A percentile compares a stretch with the other conserved stretches of the same genome.
These are phyloP conservation scores for Ustilago hordei DNA, from an alignment of 1,284 basidiomycete genomes.

Conservation along the genomic window DNA sequence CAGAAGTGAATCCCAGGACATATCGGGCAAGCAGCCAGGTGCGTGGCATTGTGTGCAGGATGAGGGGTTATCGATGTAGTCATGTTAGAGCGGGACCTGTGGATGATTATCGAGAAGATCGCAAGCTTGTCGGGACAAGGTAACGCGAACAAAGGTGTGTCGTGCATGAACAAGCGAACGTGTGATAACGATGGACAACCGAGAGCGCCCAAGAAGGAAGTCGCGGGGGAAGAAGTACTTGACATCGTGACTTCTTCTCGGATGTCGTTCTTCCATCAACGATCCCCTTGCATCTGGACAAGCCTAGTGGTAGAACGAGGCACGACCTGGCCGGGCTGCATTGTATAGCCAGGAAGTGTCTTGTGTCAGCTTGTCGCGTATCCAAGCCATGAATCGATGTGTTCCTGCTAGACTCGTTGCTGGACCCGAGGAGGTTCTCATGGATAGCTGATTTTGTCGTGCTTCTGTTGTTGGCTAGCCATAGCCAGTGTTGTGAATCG, in stretches of 20 bases:
- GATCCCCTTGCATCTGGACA: neutral
- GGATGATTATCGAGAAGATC: neutral
- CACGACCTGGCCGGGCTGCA: neutral
- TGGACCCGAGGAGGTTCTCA: neutral
- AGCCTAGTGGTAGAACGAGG: neutral
- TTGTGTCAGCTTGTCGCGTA: neutral
- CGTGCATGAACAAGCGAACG: constrained; percentile 31
- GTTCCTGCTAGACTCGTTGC: neutral
- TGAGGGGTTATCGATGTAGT: too few relatives aligned
- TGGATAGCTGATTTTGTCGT: neutral
- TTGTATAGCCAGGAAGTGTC: neutral
- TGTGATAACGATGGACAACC: constrained; percentile 42
- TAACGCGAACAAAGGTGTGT: too few relatives aligned
- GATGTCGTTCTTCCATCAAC: constrained; percentile 7
- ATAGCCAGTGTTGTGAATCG: neutral
- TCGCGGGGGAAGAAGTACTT: constrained; percentile 18
- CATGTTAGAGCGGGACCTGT: neutral
- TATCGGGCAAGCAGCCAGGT: too few relatives aligned
- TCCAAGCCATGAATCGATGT: neutral
- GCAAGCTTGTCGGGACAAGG: neutral
- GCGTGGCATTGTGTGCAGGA: too few relatives aligned
- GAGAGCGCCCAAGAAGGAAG: constrained; percentile 28
- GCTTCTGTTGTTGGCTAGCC: neutral
- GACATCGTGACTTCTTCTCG: constrained; percentile 9
- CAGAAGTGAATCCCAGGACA: too few relatives aligned